Base-by-base conservation (phyloP, 2,329 filamentous ascomycete genomes). In the Aspergillus fischeri region DNA sequence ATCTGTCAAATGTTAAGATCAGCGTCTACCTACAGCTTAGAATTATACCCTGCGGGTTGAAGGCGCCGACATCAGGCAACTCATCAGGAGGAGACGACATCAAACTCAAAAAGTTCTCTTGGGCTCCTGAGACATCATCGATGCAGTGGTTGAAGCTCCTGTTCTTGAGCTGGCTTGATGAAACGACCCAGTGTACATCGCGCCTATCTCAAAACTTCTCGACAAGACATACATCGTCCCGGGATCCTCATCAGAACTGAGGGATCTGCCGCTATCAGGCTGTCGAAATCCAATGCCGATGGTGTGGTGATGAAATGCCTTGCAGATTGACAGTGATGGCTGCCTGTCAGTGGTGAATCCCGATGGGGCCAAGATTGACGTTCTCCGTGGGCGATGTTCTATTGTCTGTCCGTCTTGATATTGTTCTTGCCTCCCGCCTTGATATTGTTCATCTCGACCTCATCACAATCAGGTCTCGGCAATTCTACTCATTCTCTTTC, bases 381-480 rank as follows among this genome's bases (percentile, higher is more conserved):
- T 45, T 24, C 11, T 47, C 44, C 11, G 24, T 24, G 10, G 11
- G 21, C 21, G 1, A 24, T 47, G 44, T 47, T 17, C 44, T 47
- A n/a, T 47, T 47, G 44, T 24, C 44, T 51, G n/a, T 44, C 59
- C 48, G 59, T 50, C 59, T 61, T 64, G 59, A 63, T 63, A 70
- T 69, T 69, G 65, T 69, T 63, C 62, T 60, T 32, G 42, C 42
- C 44, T 27, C 49, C 29, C 38, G 17, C 48, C 56, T 62, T 65
- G 53, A 49, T 64, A 70, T 69, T 70, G 67, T 70, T 65, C 60
- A 61, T 49, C 44, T 47, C 53, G 29, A 29, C 28, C 38, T 53
- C 48, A 45, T 50, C 41, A 56, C 25, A 28, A 47, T 25, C 42
- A 27, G 27, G 28, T 52, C 29, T 21, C 20, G 29, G 11, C 17